Conservation (phyloP, 2,329 filamentous ascomycete genomes). For the Pyricularia grisea region DNA sequence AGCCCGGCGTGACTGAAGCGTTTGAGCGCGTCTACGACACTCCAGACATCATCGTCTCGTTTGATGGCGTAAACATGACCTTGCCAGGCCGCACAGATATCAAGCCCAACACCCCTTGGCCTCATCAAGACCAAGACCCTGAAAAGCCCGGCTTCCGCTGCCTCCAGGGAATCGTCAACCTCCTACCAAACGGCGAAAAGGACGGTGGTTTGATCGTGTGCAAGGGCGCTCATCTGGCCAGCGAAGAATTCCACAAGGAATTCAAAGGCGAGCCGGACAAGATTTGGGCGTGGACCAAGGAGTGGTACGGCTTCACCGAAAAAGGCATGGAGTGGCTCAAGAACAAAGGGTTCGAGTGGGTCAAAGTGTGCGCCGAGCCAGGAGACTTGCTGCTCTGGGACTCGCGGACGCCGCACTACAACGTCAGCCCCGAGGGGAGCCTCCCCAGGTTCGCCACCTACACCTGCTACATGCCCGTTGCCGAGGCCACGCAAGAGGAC, state of each 20-base stretch:
- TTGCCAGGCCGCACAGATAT: conserved; percentile 29
- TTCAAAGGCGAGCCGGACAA: conserved; percentile 19
- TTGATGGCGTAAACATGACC: conserved; percentile 35
- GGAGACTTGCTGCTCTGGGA: conserved; percentile 32
- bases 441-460: conserved; percentile 24
- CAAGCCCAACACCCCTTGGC: conserved; percentile 29
- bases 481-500: conserved; percentile 25
- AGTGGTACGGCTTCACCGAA: conserved; percentile 25
- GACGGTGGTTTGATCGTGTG: conserved; percentile 27
- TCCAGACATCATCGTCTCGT: conserved; percentile 36
- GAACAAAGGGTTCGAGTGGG: conserved; percentile 15
- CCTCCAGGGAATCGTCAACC: conserved; percentile 34
- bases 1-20: conserved; percentile 32
- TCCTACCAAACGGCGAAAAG: conserved; percentile 21
- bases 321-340: conserved; percentile 25
- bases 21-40: conserved; percentile 38
- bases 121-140: conserved; percentile 35
- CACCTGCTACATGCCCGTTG: conserved; percentile 30
- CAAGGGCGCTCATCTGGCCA: conserved; percentile 16
- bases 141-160: conserved; percentile 36
- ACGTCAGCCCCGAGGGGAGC: conserved; percentile 18
- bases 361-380: conserved; percentile 26
- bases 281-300: conserved; percentile 24
- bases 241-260: conserved; percentile 24
- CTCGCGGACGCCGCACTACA: conserved; percentile 30